Evolutionary conservation across 2,329 filamentous ascomycete genomes (phyloP).

Genomic region (Aspergillus brunneoviolaceus): DNA sequence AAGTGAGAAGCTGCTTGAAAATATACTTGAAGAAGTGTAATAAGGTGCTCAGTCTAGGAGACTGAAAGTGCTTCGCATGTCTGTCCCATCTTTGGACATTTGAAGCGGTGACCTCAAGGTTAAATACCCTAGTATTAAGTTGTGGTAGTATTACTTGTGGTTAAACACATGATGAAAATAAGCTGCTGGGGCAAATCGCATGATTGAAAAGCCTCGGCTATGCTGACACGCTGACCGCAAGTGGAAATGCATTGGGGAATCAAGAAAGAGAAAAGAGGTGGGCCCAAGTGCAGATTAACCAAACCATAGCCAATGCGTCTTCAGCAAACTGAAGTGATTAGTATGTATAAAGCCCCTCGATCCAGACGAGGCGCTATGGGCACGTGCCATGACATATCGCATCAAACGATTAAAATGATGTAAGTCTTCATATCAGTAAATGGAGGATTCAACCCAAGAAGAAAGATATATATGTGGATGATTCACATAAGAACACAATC

Average conservation of each 20-base stretch:
- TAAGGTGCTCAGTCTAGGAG: too few relatives aligned
- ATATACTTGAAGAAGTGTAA: too few relatives aligned
- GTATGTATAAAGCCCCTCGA: neutral
- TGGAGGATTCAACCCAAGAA: slow-evolving; percentile 8
- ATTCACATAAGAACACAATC: slow-evolving; percentile 63
- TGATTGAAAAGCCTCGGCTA: too few relatives aligned
- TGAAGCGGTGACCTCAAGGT: too few relatives aligned
- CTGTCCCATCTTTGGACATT: too few relatives aligned
- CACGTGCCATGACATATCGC: neutral
- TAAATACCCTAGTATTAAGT: neutral
- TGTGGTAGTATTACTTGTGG: neutral
- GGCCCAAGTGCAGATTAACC: neutral
- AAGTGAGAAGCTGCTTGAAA: too few relatives aligned
- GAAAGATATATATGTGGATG: slow-evolving; percentile 17
- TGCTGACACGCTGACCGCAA: neutral
- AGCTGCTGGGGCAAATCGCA: too few relatives aligned
- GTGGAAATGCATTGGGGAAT: neutral
- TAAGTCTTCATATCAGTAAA: neutral
- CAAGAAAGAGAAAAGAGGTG: neutral
- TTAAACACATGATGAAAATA: too few relatives aligned
- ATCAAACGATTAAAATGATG: slow-evolving; percentile 6
- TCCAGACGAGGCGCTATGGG: neutral
- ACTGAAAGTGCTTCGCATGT: too few relatives aligned
- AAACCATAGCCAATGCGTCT: neutral
- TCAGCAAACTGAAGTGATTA: neutral